Evolutionary conservation across 139 green algal genomes (phyloP).

Genomic region (Closterium sp.): DNA sequence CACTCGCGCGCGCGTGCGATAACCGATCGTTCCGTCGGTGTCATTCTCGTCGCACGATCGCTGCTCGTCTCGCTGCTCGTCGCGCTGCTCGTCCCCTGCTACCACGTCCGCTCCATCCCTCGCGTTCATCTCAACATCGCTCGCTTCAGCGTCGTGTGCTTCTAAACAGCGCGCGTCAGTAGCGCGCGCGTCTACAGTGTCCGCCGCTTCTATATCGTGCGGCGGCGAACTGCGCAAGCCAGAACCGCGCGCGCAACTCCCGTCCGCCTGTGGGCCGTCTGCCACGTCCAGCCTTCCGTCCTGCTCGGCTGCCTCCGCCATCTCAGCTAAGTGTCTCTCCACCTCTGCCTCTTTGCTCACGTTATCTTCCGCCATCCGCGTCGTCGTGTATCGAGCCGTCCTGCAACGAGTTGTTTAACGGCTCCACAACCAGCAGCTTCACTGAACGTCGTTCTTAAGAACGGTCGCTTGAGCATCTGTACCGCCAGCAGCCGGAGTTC

Average conservation of each 20-base stretch:
- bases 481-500: neutral
- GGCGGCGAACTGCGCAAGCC: neutral
- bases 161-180: neutral
- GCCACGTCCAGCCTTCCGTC: neutral
- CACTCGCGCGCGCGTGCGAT: neutral
- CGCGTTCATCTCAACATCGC: too few relatives aligned
- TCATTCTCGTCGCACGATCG: neutral
- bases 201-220: neutral
- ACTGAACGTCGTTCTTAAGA: neutral
- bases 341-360: neutral
- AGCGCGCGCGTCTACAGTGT: neutral
- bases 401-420: neutral
- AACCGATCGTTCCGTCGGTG: neutral
- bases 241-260: neutral
- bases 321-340: neutral
- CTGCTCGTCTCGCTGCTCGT: neutral
- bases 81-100: too few relatives aligned
- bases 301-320: neutral
- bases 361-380: neutral
- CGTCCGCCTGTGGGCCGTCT: neutral
- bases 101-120: too few relatives aligned
- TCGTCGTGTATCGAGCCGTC: neutral
- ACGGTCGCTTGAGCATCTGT: neutral
- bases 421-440: neutral
- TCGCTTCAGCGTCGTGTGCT: neutral